These are phyloP conservation scores for Fusarium brachygibbosum DNA, from an alignment of 2,329 filamentous ascomycete genomes.

Conservation along the genomic window DNA sequence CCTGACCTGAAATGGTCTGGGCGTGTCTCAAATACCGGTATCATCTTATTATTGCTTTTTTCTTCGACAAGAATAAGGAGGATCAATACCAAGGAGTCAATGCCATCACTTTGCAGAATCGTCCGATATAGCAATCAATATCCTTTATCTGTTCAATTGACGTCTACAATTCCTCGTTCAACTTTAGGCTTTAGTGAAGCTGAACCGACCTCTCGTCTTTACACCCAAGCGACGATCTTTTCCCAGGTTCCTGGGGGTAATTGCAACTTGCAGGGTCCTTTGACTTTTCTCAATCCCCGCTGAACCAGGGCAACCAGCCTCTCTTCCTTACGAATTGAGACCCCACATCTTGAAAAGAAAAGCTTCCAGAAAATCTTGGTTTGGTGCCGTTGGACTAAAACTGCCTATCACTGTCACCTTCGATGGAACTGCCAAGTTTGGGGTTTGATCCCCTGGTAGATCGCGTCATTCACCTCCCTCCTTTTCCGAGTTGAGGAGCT, in stretches of 20 bases:
- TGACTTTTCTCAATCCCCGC: conserved; percentile 15
- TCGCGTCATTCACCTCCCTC: conserved; percentile 5
- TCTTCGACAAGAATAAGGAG: neutral
- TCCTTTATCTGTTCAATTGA: neutral
- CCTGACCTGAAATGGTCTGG: conserved; percentile 7
- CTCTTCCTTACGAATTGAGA: conserved; percentile 5
- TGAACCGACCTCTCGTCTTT: conserved; percentile 8
- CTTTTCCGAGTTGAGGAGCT: conserved; percentile 6
- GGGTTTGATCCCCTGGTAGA: conserved; percentile 5
- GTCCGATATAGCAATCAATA: neutral
- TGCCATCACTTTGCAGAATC: conserved; percentile 5
- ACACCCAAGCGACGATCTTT: conserved; percentile 5
- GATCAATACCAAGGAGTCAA: neutral
- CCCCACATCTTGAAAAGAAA: conserved; percentile 21
- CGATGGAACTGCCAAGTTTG: conserved; percentile 23
- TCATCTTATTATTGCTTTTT: neutral
- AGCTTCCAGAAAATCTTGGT: conserved; percentile 26
- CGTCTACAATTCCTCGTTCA: neutral
- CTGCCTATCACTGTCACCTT: neutral
- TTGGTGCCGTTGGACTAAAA: neutral
- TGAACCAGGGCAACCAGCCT: conserved; percentile 22
- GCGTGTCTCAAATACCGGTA: conserved; percentile 21
- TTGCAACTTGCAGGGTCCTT: conserved; percentile 20
- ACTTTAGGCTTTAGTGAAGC: neutral
- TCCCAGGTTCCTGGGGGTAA: conserved; percentile 17